Conservation (phyloP, 2,329 filamentous ascomycete species). For the Lomentospora prolificans region DNA sequence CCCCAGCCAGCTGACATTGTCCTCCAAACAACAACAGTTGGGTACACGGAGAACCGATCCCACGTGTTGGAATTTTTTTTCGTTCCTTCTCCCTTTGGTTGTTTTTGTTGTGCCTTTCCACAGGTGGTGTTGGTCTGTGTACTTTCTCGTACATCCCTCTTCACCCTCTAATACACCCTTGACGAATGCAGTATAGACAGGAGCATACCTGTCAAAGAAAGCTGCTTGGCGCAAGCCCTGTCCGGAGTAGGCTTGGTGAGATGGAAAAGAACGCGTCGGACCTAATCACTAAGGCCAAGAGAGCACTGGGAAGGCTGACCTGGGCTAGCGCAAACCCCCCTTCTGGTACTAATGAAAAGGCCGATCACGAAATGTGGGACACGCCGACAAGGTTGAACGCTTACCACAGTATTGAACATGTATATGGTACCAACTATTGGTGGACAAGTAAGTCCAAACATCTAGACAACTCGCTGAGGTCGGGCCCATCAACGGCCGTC, state of each 20-base stretch:
- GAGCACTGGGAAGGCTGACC: background rate
- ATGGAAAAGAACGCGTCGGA: background rate
- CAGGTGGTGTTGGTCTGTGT: too few relatives aligned
- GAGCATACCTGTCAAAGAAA: background rate
- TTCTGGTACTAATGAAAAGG: conserved; percentile 1
- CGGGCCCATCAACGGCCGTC: too few relatives aligned
- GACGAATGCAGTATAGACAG: background rate
- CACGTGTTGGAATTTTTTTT: background rate
- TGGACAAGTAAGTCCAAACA: too few relatives aligned
- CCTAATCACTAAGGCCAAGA: background rate
- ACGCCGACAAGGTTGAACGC: background rate
- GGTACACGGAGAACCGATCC: background rate
- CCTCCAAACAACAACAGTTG: background rate
- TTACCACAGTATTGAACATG: background rate
- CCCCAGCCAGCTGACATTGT: background rate
- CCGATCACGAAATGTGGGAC: conserved; percentile 5
- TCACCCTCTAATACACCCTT: background rate
- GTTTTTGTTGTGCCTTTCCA: too few relatives aligned
- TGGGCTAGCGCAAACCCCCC: conserved; percentile 1
- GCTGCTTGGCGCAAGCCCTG: conserved; percentile 4
- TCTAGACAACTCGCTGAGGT: too few relatives aligned
- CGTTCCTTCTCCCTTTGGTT: background rate
- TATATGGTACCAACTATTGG: too few relatives aligned
- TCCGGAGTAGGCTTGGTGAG: background rate
- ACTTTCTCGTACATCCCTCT: too few relatives aligned